phyloP scores from a whole-genome alignment of 2,329 filamentous ascomycete genomes.

The Lasiodiplodia citricola region DNA sequence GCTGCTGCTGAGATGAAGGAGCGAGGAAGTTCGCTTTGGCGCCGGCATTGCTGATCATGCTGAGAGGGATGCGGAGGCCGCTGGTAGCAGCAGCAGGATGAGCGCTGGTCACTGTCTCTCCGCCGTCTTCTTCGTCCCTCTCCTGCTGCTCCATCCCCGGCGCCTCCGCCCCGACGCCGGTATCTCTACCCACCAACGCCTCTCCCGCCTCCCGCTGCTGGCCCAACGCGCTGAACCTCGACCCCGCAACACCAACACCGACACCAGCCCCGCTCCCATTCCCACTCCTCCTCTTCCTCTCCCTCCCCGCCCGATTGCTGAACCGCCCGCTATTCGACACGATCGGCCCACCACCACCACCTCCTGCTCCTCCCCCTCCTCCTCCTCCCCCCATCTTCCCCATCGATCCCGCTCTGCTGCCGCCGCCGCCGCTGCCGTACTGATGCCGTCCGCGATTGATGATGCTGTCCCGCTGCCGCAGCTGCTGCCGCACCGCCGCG shows the following conservation, averaged over 20 bases:
- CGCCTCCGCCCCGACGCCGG: background rate
- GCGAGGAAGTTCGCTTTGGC: constrained; percentile 6
- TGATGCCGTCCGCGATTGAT: constrained; percentile 19
- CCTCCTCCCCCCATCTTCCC: background rate
- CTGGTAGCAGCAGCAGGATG: background rate
- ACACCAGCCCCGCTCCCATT: background rate
- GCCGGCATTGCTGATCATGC: constrained; percentile 10
- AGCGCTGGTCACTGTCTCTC: background rate
- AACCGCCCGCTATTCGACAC: background rate
- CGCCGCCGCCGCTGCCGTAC: background rate
- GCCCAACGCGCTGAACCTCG: background rate
- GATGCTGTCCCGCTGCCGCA: constrained; percentile 13
- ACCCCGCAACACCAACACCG: background rate
- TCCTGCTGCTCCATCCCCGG: background rate
- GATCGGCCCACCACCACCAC: background rate
- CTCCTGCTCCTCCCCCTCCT: background rate
- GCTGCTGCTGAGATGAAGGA: background rate
- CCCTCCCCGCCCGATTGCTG: background rate
- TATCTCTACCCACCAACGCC: background rate
- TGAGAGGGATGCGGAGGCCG: constrained; percentile 13
- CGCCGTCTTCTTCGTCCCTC: background rate
- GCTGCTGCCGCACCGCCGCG: constrained; percentile 21
- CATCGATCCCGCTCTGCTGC: background rate
- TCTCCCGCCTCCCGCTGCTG: background rate
- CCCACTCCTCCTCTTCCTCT: background rate